Conservation (phyloP, 1,284 basidiomycete species). For the Austroboletus sp. region DNA sequence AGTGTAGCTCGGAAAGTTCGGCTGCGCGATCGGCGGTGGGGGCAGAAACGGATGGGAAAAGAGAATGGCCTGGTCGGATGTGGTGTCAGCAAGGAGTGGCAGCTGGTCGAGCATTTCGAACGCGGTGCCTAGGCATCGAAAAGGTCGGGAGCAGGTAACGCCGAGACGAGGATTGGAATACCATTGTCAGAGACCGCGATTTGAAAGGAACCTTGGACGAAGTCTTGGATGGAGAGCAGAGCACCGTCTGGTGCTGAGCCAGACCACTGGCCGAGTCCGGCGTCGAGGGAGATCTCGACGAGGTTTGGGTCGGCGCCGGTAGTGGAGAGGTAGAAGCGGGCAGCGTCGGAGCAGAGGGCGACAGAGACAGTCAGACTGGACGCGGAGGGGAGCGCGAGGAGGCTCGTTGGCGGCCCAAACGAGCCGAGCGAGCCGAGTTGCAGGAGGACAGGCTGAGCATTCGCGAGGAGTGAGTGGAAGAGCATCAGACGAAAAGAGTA, state of each 20-base stretch:
- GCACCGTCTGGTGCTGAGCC: conserved; percentile 43
- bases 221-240: conserved; percentile 43
- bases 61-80: conserved; percentile 65
- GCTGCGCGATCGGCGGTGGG: conserved; percentile 31
- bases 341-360: conserved; percentile 46
- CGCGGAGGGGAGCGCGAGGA: conserved; percentile 39
- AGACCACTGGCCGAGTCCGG: conserved; percentile 56
- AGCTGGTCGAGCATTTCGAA: conserved; percentile 40
- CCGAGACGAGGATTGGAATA: conserved; percentile 25
- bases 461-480: neutral
- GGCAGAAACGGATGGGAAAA: conserved; percentile 61
- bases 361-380: conserved; percentile 49
- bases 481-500: neutral
- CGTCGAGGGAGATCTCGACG: conserved; percentile 44
- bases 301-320: conserved; percentile 36
- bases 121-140: conserved; percentile 24
- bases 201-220: conserved; percentile 44
- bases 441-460: conserved; percentile 15
- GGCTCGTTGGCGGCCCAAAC: conserved; percentile 26
- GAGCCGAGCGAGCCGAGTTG: neutral
- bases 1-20: conserved; percentile 75
- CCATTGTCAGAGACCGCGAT: conserved; percentile 51
- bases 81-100: conserved; percentile 72
- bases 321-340: conserved; percentile 53
- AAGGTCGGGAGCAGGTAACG: neutral